Percentiles rank a stretch among this genome's conserved stretches.
phyloP scores from a whole-genome alignment of 2,329 filamentous ascomycete species.

The Delphinella strobiligena region DNA sequence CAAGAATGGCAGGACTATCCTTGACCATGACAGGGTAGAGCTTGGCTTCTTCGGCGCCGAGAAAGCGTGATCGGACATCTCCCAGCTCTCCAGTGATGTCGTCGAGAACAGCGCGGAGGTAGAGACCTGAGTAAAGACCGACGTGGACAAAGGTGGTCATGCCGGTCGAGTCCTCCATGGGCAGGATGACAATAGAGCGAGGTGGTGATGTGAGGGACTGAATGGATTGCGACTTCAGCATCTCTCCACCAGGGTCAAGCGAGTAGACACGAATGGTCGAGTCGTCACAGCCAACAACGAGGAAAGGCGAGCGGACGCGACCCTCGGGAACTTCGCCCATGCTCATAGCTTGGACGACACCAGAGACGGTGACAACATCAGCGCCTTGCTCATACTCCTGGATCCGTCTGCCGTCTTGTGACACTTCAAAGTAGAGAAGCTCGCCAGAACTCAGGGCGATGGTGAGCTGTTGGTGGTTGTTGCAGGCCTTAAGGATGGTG shows the following conservation, averaged over 20 bases:
- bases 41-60: conserved; percentile 81
- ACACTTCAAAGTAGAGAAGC: conserved; percentile 97
- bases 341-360: conserved; percentile 89
- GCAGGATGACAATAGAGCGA: conserved; percentile 62
- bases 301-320: conserved; percentile 74
- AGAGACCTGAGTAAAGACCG: conserved; percentile 87
- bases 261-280: conserved; percentile 89
- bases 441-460: conserved; percentile 91
- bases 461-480: conserved; percentile 86
- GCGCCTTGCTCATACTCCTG: conserved; percentile 65
- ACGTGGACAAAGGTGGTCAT: conserved; percentile 91
- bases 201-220: conserved; percentile 13
- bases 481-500: conserved; percentile 86
- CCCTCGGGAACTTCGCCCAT: conserved; percentile 88
- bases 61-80: conserved; percentile 86
- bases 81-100: conserved; percentile 92
- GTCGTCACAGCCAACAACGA: conserved; percentile 94
- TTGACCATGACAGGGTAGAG: conserved; percentile 86
- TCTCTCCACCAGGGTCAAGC: conserved; percentile 49
- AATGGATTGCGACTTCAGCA: conserved; percentile 12
- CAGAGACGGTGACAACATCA: conserved; percentile 88
- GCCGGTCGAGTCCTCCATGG: conserved; percentile 87
- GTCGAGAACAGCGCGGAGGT: conserved; percentile 86
- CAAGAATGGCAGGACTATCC: conserved; percentile 72
- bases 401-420: conserved; percentile 66